phyloP scores from a whole-genome alignment of 352 stramenopile genomes.

The Bremia lactucae region DNA sequence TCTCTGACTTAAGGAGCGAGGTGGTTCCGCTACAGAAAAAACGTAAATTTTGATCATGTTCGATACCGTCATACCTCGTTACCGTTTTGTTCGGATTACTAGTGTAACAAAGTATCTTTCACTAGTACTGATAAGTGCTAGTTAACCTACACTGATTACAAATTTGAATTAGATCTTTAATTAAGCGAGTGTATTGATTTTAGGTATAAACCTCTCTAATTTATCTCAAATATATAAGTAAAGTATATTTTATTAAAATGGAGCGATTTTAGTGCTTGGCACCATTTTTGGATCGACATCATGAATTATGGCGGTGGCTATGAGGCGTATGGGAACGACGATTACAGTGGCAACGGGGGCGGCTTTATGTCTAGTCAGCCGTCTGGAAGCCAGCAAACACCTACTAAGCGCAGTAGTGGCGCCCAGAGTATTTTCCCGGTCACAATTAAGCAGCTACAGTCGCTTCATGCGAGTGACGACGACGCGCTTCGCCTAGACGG shows the following conservation, averaged over 20 bases:
- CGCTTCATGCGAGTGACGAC: constrained; percentile 31
- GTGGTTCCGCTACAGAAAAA: too few relatives aligned
- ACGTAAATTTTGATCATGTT: too few relatives aligned
- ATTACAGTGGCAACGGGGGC: constrained; percentile 35
- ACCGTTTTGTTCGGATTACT: too few relatives aligned
- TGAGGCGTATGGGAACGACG: constrained; percentile 63
- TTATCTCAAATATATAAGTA: not conserved
- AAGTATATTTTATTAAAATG: not conserved
- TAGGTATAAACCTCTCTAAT: too few relatives aligned
- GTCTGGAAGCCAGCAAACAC: constrained; percentile 36
- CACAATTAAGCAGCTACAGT: constrained; percentile 82
- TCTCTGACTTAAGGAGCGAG: too few relatives aligned
- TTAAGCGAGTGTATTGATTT: too few relatives aligned
- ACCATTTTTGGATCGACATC: constrained; percentile 3
- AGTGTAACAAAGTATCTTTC: too few relatives aligned
- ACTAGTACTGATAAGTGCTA: too few relatives aligned
- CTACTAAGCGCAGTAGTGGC: constrained; percentile 32
- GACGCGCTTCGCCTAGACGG: constrained; percentile 86
- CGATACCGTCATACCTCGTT: too few relatives aligned
- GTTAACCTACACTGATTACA: too few relatives aligned
- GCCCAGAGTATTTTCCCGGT: constrained; percentile 88
- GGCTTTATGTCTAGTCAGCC: constrained; percentile 66
- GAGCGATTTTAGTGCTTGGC: constrained; percentile 2
- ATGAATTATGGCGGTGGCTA: constrained; percentile 66
- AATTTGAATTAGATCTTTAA: too few relatives aligned